Evolutionary conservation across 192 early-diverging fungal species (phyloP), one percentile per base, ranked within the genome.

Genomic region (Cetraspora pellucida): DNA sequence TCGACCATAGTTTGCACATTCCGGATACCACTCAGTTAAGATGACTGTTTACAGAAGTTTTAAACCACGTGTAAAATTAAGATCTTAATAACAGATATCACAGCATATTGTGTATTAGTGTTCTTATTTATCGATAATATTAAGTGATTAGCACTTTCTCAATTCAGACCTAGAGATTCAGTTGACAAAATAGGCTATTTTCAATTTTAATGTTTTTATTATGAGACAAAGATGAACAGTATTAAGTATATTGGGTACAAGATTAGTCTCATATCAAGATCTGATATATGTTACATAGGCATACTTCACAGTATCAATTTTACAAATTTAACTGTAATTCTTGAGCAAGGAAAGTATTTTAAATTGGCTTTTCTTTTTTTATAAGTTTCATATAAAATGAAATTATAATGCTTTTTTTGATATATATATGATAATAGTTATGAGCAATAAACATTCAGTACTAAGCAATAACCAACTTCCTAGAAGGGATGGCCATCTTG

Each of bases 231-330:
- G n/a, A n/a, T n/a, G n/a, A n/a, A n/a, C n/a, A n/a, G n/a, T n/a
- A n/a, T n/a, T n/a, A n/a, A n/a, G n/a, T 88, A 85, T 75, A 88
- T 88, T 81, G 87, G 87, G 54, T 86, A 84, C 60, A 88, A 88
- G 84, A 88, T 88, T 77, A 85, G 81, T 72, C 87, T 98, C 61
- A 95, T 97, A 78, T 93, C 92, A 66, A 91, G 93, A 77, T 91
- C 90, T 72, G 90, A 94, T 77, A 93, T 97, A 80, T 91, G 97
- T 80, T 98, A 95, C 83, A 89, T 94, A 50, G 97, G 97, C 31
- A 92, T 90, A 45, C 87, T 98, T 21, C 91, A 93, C 80, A 88
- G 89, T 55, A 91, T 98, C 73, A 93, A 97, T 87, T 91, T 92
- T 72, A 79, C 86, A 13, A 91, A 95, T 69, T 91, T 91, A 52